These are phyloP conservation scores for Colletotrichum cuscutae DNA, from an alignment of 2,329 filamentous ascomycete species.

Conservation along the genomic window DNA sequence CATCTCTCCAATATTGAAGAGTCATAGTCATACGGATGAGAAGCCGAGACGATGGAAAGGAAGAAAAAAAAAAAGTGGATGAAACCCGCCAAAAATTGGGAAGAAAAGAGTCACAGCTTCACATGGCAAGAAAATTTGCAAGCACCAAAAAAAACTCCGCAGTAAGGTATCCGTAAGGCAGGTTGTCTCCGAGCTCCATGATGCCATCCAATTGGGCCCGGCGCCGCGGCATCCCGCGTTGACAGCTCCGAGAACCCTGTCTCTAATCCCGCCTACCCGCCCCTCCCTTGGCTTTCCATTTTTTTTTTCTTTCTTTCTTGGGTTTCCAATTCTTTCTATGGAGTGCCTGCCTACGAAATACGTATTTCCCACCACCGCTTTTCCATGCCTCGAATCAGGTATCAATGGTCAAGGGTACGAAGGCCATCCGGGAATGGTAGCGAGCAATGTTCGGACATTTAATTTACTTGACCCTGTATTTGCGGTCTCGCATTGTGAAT, in stretches of 20 bases:
- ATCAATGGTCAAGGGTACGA: too few relatives aligned
- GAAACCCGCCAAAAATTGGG: not conserved
- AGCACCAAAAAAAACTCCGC: not conserved
- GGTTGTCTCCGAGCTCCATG: not conserved
- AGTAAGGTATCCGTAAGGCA: too few relatives aligned
- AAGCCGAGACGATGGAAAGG: not conserved
- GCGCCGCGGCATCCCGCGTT: slow-evolving; percentile 31
- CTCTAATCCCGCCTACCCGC: slow-evolving; percentile 3
- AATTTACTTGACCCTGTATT: not conserved
- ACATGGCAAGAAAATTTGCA: not conserved
- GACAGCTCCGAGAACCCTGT: slow-evolving; percentile 32
- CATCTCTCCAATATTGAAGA: not conserved
- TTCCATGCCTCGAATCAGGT: not conserved
- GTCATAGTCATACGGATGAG: not conserved
- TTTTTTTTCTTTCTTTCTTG: not conserved
- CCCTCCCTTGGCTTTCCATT: not conserved
- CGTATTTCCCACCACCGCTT: not conserved
- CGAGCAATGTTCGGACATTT: not conserved
- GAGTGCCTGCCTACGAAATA: too few relatives aligned
- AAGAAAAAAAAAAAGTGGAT: slow-evolving; percentile 15
- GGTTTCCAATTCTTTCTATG: not conserved
- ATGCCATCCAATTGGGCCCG: slow-evolving; percentile 15
- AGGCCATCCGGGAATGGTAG: not conserved
- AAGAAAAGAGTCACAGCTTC: slow-evolving; percentile 8
- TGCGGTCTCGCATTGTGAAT: not conserved